Conservation (phyloP, 2,329 filamentous ascomycete species). For the Catunica adiposa region DNA sequence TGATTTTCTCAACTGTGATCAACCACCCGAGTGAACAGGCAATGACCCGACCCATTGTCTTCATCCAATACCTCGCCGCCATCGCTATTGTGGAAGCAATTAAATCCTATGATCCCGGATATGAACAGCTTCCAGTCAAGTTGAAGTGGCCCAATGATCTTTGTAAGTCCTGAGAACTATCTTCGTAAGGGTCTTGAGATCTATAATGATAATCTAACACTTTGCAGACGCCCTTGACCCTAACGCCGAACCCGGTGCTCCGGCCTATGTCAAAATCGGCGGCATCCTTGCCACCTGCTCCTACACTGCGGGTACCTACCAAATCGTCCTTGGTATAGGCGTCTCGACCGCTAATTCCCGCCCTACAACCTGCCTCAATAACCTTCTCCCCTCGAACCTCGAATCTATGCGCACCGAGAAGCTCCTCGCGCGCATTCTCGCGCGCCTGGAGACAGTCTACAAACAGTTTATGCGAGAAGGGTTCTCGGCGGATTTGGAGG, state of each 20-base stretch:
- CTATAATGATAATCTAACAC: not conserved
- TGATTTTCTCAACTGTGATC: slow-evolving; percentile 80
- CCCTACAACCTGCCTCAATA: slow-evolving; percentile 75
- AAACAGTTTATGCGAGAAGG: slow-evolving; percentile 55
- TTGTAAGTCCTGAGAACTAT: slow-evolving; percentile 42
- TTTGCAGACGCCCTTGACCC: slow-evolving; percentile 48
- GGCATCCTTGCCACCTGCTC: slow-evolving; percentile 84
- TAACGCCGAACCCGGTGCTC: slow-evolving; percentile 28
- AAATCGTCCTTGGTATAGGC: slow-evolving; percentile 72
- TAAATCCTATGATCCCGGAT: slow-evolving; percentile 60
- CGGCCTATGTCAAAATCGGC: slow-evolving; percentile 69
- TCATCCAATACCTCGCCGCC: slow-evolving; percentile 83
- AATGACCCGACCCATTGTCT: slow-evolving; percentile 63
- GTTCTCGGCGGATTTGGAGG: slow-evolving; percentile 57
- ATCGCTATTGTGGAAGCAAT: slow-evolving; percentile 76
- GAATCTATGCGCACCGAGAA: slow-evolving; percentile 55
- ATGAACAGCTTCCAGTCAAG: slow-evolving; percentile 59
- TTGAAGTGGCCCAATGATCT: slow-evolving; percentile 98
- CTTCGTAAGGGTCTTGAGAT: slow-evolving; percentile 15
- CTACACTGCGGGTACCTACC: slow-evolving; percentile 62
- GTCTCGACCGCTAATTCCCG: slow-evolving; percentile 71
- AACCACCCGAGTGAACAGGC: slow-evolving; percentile 64
- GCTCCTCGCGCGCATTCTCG: slow-evolving; percentile 65
- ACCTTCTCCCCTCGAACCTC: slow-evolving; percentile 37
- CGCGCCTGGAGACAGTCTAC: slow-evolving; percentile 64